Evolutionary conservation across 306 rosid species (phyloP).

Genomic region (Coriaria nepalensis): DNA sequence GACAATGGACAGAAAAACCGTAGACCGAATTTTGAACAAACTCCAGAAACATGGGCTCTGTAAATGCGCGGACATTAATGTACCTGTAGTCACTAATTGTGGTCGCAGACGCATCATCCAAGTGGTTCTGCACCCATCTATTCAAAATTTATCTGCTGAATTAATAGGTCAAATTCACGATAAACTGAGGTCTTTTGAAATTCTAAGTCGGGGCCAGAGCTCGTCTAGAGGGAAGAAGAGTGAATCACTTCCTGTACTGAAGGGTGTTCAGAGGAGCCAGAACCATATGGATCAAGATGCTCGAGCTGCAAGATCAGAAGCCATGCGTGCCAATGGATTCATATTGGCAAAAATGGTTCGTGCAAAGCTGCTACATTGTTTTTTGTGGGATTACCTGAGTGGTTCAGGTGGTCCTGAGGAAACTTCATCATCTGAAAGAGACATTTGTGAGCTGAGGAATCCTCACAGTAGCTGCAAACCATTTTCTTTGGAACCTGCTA

Average conservation of each 20-base stretch:
- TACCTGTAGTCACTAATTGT: conserved; percentile 58
- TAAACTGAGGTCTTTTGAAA: conserved; percentile 58
- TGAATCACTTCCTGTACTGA: conserved; percentile 49
- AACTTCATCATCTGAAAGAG: conserved; percentile 27
- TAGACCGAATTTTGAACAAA: conserved; percentile 49
- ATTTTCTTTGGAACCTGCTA: conserved; percentile 54
- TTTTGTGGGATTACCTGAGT: conserved; percentile 64
- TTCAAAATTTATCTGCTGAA: conserved; percentile 44
- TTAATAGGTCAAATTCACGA: conserved; percentile 66
- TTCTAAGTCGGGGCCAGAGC: conserved; percentile 39
- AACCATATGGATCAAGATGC: conserved; percentile 25
- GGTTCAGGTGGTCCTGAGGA: conserved; percentile 23
- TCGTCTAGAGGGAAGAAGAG: conserved; percentile 34
- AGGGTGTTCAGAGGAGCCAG: conserved; percentile 53
- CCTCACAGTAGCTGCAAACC: conserved; percentile 49
- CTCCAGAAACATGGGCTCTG: conserved; percentile 61
- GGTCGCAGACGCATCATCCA: conserved; percentile 28
- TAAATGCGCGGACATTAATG: conserved; percentile 46
- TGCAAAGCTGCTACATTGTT: conserved; percentile 72
- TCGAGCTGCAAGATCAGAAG: conserved; percentile 44
- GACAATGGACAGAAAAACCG: conserved; percentile 59
- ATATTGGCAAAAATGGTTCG: conserved; percentile 88
- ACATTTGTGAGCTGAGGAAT: conserved; percentile 25
- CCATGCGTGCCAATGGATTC: conserved; percentile 80
- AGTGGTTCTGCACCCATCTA: conserved; percentile 71